phyloP scores from a whole-genome alignment of 768 basidiomycete species.

The Suillus tomentosus region DNA sequence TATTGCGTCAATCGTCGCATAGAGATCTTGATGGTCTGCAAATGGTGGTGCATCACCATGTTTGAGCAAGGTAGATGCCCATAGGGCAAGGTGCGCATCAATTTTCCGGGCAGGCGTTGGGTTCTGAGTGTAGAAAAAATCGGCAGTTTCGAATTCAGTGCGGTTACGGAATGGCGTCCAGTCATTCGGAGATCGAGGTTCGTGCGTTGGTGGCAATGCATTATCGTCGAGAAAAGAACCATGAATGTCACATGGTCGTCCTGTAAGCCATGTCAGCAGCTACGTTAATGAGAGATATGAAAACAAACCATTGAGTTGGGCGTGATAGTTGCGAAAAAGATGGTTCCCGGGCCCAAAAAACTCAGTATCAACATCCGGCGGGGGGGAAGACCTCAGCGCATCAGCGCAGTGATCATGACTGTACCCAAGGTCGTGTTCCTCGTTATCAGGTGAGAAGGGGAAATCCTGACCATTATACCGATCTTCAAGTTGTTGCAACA shows the following conservation, averaged over 20 bases:
- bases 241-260: slow-evolving; percentile 9
- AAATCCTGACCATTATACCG: too few species aligned
- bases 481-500: too few species aligned
- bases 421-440: too few species aligned
- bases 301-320: slow-evolving; percentile 10
- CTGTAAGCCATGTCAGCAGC: slow-evolving; percentile 4
- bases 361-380: too few species aligned
- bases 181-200: slow-evolving; percentile 4
- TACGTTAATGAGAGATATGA: neutral
- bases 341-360: slow-evolving; percentile 10
- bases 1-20: slow-evolving; percentile 28
- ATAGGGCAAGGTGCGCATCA: slow-evolving; percentile 21
- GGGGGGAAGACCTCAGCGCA: too few species aligned
- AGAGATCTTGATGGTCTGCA: slow-evolving; percentile 22
- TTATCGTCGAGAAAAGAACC: slow-evolving; percentile 5
- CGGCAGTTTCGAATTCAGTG: slow-evolving; percentile 21
- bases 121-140: slow-evolving; percentile 21
- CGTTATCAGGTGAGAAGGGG: too few species aligned
- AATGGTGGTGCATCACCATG: slow-evolving; percentile 26
- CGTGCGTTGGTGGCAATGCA: slow-evolving; percentile 9
- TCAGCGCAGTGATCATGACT: too few species aligned
- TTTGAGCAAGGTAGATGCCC: slow-evolving; percentile 18
- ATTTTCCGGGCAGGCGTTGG: slow-evolving; percentile 25
- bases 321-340: slow-evolving; percentile 12
- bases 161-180: slow-evolving; percentile 19